These are phyloP conservation scores for Aurinia saxatilis DNA, from an alignment of 345 rosid genomes.

Conservation along the genomic window DNA sequence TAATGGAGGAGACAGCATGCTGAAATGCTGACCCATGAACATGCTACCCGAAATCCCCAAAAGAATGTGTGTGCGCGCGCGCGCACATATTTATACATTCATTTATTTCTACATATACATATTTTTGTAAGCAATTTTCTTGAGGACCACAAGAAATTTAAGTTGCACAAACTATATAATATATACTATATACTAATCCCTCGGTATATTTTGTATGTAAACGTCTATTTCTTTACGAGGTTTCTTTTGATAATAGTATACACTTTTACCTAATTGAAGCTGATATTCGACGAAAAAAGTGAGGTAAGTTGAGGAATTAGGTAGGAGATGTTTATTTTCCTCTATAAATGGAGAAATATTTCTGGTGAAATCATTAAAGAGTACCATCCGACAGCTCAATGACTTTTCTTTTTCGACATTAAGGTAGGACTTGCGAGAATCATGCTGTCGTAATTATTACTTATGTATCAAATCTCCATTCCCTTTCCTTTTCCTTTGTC, in stretches of 20 bases:
- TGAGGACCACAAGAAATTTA: constrained; percentile 13
- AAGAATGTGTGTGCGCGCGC: constrained; percentile 2
- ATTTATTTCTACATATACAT: not conserved
- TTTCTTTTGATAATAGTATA: constrained; percentile 4
- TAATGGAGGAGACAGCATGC: constrained; percentile 28
- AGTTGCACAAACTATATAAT: not conserved
- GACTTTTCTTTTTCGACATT: constrained; percentile 28
- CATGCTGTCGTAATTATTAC: constrained; percentile 28
- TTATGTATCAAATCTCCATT: constrained; percentile 1
- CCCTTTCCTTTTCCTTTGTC: not conserved
- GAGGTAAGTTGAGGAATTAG: constrained; percentile 15
- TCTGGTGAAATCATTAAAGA: constrained; percentile 30
- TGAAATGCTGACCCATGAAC: constrained; percentile 28
- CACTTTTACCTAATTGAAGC: not conserved
- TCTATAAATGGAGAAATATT: constrained; percentile 8
- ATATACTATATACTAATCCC: not conserved
- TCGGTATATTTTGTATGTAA: not conserved
- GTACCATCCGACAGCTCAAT: constrained; percentile 33
- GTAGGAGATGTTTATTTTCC: not conserved
- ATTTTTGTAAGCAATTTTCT: not conserved
- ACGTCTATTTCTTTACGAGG: constrained; percentile 14
- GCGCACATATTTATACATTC: not conserved
- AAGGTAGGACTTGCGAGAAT: constrained; percentile 23
- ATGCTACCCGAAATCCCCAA: constrained; percentile 24
- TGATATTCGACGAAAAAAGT: not conserved